Conservation (phyloP, 2,329 filamentous ascomycete genomes). For the Hypoxylon sp. region DNA sequence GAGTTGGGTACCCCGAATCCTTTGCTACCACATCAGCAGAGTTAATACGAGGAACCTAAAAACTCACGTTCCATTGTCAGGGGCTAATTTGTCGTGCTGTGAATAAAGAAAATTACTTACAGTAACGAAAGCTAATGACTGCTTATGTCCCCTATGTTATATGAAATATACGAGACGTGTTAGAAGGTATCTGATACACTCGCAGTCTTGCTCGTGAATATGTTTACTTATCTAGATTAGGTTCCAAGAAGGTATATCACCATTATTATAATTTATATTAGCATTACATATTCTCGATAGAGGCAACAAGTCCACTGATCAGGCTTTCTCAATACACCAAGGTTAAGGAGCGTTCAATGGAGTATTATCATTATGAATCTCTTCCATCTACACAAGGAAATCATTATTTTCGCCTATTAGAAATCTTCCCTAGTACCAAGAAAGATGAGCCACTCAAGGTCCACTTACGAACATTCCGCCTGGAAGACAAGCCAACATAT, state of each 20-base stretch:
- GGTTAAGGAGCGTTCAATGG: background rate
- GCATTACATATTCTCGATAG: background rate
- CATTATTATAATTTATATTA: background rate
- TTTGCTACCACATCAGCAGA: background rate
- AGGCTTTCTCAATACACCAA: background rate
- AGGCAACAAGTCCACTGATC: background rate
- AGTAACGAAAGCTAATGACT: background rate
- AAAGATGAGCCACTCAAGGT: conserved; percentile 10
- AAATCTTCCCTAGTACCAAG: conserved; percentile 6
- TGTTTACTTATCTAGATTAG: too few species aligned
- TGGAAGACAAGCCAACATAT: conserved; percentile 9
- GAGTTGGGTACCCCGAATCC: background rate
- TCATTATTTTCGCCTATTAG: conserved; percentile 13
- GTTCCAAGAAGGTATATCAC: background rate
- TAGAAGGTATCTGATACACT: background rate
- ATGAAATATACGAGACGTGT: background rate
- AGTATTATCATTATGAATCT: conserved; percentile 1
- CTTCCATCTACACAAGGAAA: conserved; percentile 5
- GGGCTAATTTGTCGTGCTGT: background rate
- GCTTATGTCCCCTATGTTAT: conserved; percentile 1
- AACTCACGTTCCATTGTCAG: background rate
- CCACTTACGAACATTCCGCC: background rate
- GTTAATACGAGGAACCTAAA: background rate
- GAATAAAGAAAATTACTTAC: background rate
- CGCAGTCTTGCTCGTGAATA: background rate